Evolutionary conservation across 441 rosid species (phyloP), one percentile per base, ranked within the genome.

Genomic region (Raphanus hybrid): DNA sequence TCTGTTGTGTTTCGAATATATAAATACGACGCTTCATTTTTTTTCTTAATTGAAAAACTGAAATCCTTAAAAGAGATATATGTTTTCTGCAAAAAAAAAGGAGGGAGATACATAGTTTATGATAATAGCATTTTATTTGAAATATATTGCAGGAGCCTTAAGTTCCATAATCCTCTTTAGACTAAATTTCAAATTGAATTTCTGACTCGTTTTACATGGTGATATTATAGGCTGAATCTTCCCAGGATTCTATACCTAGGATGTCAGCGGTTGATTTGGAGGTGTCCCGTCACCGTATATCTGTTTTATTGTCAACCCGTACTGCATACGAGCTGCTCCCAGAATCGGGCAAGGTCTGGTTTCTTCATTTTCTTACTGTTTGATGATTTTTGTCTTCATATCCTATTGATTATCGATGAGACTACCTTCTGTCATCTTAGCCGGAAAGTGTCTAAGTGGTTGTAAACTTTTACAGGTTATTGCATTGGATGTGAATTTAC

Each of bases 281-380:
- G 81, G 76, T 86, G 34, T 89, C 93, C 75, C 89, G 88, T 61
- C 86, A 85, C 18, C 96, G 90, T 11, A 81, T 89, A 45, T 80
- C 92, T 64, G 81, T 77, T 65, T 89, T 86, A 81, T 83, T 91
- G 84, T 85, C 89, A 50, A 69, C 80, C n/a, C 92, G 87, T 66
- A 89, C 90, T 60, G 90, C 92, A 59, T 91, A 89, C 74, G 96
- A 91, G 88, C 86, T 91, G 78, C 88, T 91, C 77, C 96, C 96
- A 2, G 96, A 89, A 77, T 91, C 96, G 15, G 90, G 92, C 87
- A 91, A 91, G 96, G 96, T 91, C 79, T 83, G 92, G 69, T 64
- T 78, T 69, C 73, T 65, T 78, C 70, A 70, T 79, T 78, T 69
- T 74, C 75, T 69, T 67, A 55, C 7, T 66, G 65, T 58, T 58